Conservation (phyloP, 2,329 filamentous ascomycete genomes). For the Monosporascus sp. region DNA sequence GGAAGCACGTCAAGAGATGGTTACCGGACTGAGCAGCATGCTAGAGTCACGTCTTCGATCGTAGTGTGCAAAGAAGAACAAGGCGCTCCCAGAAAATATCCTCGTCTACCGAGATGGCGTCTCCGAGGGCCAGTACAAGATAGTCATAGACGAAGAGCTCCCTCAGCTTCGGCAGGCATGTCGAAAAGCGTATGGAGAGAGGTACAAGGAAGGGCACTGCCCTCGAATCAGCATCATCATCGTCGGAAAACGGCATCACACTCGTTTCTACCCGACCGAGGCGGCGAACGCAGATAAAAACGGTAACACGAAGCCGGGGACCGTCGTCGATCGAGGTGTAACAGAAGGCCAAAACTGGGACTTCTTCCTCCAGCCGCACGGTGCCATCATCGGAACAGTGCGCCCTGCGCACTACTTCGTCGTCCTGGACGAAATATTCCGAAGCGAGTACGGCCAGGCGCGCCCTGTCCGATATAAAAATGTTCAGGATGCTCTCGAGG, state of each 20-base stretch:
- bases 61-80: constrained; percentile 48
- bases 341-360: constrained; percentile 61
- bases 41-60: constrained; percentile 51
- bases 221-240: constrained; percentile 60
- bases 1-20: no score
- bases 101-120: constrained; percentile 72
- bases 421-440: constrained; percentile 48
- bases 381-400: constrained; percentile 64
- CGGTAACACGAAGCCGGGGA: constrained; percentile 58
- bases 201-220: constrained; percentile 37
- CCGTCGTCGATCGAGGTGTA: constrained; percentile 65
- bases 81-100: constrained; percentile 54
- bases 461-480: not conserved
- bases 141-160: constrained; percentile 54
- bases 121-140: constrained; percentile 63
- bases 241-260: constrained; percentile 72
- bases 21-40: constrained; percentile 46
- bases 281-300: constrained; percentile 40
- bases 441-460: constrained; percentile 13
- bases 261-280: constrained; percentile 61
- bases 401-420: constrained; percentile 65
- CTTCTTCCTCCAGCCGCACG: constrained; percentile 66
- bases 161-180: constrained; percentile 51
- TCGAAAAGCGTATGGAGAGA: constrained; percentile 44
- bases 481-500: constrained; percentile 53